Percentiles rank a stretch among this genome's conserved stretches.
phyloP scores from a whole-genome alignment of 768 basidiomycete species.

The Lanmaoa rubissima region DNA sequence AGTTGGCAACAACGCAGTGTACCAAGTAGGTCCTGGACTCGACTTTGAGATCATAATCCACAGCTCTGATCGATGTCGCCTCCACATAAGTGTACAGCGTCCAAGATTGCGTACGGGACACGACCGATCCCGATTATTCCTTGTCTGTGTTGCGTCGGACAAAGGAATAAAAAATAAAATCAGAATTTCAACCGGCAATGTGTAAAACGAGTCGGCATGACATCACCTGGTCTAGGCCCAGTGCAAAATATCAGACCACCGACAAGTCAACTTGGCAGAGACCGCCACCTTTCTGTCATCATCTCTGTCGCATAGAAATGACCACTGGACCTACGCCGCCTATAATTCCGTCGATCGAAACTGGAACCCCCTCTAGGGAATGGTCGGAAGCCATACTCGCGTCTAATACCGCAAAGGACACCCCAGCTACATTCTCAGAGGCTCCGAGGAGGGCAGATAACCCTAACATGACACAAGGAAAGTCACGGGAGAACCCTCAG shows the following conservation, averaged over 20 bases:
- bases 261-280: background rate
- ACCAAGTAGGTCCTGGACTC: background rate
- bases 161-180: background rate
- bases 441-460: background rate
- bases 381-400: constrained; percentile 20
- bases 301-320: constrained; percentile 8
- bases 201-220: constrained; percentile 19
- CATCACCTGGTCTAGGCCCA: constrained; percentile 22
- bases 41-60: background rate
- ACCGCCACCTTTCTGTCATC: background rate
- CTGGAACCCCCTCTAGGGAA: constrained; percentile 18
- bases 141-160: background rate
- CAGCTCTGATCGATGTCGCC: background rate
- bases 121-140: background rate
- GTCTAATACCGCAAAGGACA: constrained; percentile 6
- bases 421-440: background rate
- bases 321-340: constrained; percentile 10
- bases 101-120: background rate
- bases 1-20: background rate
- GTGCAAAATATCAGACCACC: background rate
- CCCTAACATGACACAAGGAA: background rate
- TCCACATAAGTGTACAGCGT: background rate
- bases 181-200: constrained; percentile 13
- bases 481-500: background rate
- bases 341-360: constrained; percentile 14